A percentile compares a stretch with the other conserved stretches of the same genome.
Conservation (phyloP, 805 yeast species). For the Teunomyces cretensis region DNA sequence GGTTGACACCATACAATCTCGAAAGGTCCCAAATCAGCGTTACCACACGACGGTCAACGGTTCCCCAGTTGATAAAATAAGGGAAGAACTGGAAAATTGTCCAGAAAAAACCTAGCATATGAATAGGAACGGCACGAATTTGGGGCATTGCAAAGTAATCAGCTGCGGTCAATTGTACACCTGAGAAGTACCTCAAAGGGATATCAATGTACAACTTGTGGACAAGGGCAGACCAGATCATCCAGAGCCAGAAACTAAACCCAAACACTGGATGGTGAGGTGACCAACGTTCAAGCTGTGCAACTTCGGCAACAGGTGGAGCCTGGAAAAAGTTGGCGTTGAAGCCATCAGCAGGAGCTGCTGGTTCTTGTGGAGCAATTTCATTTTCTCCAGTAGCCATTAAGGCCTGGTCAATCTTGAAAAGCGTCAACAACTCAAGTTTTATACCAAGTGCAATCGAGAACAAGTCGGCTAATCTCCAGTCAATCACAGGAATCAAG, state of each 20-base stretch:
- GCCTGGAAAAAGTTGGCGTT: background rate
- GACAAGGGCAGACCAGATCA: constrained; percentile 18
- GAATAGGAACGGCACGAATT: constrained; percentile 9
- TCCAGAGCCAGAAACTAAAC: constrained; percentile 11
- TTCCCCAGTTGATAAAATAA: background rate
- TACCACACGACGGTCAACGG: background rate
- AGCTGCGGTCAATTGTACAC: background rate
- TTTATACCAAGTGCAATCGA: constrained; percentile 20
- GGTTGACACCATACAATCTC: background rate
- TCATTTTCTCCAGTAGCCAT: background rate
- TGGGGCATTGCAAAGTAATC: background rate
- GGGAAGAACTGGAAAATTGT: constrained; percentile 17
- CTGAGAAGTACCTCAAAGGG: constrained; percentile 14
- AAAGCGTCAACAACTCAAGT: constrained; percentile 13
- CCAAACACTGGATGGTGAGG: background rate
- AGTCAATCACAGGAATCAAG: constrained; percentile 9
- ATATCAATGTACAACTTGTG: constrained; percentile 22
- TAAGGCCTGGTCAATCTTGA: background rate
- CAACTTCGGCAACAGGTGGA: background rate
- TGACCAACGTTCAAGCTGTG: background rate
- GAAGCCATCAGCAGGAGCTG: background rate
- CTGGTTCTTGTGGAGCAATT: background rate
- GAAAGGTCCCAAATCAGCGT: background rate
- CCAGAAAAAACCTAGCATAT: constrained; percentile 19
- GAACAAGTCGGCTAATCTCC: constrained; percentile 20